phyloP scores from a whole-genome alignment of 2,329 filamentous ascomycete species.

The Scytalidium lignicola region DNA sequence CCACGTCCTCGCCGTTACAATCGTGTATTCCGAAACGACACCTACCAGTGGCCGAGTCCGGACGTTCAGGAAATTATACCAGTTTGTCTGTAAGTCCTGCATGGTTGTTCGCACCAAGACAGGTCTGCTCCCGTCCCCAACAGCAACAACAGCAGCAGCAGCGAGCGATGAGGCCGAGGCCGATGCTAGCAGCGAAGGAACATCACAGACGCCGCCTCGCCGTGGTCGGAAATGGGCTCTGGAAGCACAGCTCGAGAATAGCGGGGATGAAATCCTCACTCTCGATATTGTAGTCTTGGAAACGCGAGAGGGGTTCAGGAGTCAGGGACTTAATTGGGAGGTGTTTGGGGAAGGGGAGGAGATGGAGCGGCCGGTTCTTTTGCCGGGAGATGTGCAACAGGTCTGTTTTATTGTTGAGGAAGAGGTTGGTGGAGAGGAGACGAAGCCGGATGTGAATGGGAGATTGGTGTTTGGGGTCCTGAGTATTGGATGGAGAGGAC shows the following conservation, averaged over 20 bases:
- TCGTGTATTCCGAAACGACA: constrained; percentile 88
- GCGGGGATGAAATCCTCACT: constrained; percentile 75
- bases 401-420: constrained; percentile 56
- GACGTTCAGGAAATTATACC: constrained; percentile 92
- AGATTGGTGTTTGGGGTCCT: constrained; percentile 71
- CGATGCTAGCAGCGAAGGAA: not conserved
- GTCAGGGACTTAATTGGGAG: constrained; percentile 54
- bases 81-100: constrained; percentile 88
- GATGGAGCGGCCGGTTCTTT: constrained; percentile 53
- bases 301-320: constrained; percentile 44
- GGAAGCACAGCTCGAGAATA: constrained; percentile 94
- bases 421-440: constrained; percentile 24
- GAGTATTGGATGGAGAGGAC: constrained; percentile 80
- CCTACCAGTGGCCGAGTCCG: constrained; percentile 65
- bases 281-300: constrained; percentile 62
- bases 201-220: not conserved
- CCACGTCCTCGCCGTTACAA: constrained; percentile 87
- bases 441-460: constrained; percentile 43
- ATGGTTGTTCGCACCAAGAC: constrained; percentile 89
- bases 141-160: constrained; percentile 1
- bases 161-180: constrained; percentile 1
- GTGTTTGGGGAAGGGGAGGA: constrained; percentile 21
- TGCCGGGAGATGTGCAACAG: constrained; percentile 60
- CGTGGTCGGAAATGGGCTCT: constrained; percentile 57
- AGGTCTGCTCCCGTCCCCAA: constrained; percentile 46